phyloP scores from a whole-genome alignment of 164 flowering plant genomes.

The Vitis rotundifolia region DNA sequence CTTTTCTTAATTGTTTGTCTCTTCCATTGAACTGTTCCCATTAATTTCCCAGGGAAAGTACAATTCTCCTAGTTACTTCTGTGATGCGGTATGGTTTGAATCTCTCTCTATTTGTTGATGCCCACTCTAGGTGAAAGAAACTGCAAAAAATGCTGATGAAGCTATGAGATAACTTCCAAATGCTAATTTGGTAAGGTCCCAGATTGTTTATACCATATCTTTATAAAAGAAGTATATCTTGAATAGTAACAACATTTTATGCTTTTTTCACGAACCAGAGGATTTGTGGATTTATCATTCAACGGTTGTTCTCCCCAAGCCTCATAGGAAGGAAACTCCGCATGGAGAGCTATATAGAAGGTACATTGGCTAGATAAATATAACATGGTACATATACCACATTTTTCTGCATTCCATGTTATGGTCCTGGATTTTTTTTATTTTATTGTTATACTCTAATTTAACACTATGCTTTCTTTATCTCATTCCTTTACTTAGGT shows the following conservation, averaged over 20 bases:
- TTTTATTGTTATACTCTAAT: background rate
- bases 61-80: no score
- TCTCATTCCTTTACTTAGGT: conserved; percentile 4
- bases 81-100: no score
- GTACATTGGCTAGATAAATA: conserved; percentile 29
- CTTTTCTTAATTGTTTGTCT: no score
- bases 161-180: conserved; percentile 97
- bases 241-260: background rate
- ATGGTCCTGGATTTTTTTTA: background rate
- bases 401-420: background rate
- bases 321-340: conserved; percentile 75
- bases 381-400: background rate
- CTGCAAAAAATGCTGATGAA: conserved; percentile 89
- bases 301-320: conserved; percentile 79
- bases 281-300: conserved; percentile 93
- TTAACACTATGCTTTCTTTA: background rate
- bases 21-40: no score
- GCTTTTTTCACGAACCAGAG: conserved; percentile 75
- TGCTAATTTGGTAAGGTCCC: conserved; percentile 75
- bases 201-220: background rate
- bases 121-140: conserved; percentile 63
- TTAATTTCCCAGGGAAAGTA: no score
- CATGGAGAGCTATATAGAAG: conserved; percentile 91
- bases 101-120: no score
- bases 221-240: background rate